Base-by-base conservation (phyloP, 2,329 filamentous ascomycete genomes). In the Talaromyces sp. region DNA sequence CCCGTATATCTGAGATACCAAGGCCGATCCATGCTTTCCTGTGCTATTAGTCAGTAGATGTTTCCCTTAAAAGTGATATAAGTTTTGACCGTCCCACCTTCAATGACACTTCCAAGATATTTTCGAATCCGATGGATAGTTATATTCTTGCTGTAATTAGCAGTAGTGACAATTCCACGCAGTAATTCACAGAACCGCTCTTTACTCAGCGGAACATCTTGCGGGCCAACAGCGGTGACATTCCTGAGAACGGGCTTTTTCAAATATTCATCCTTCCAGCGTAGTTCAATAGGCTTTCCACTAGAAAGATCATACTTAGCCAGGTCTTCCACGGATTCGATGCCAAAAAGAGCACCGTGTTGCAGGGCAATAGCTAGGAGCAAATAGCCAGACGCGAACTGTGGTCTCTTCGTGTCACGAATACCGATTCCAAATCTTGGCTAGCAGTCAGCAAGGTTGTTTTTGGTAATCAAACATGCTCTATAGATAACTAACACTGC, bases 1-100 rank as follows among this genome's bases (percentile, higher is more conserved):
- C 36, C 49, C 22, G 32, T 62, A 63, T 27, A 63, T 63, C 22
- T 62, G 35, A 16, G 58, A 63, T 54, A 63, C 57, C 14, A 52
- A 47, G 42, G 55, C 54, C 51, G 61, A 63, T 22, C 53, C 39
- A 56, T 63, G 42, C 24, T 53, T 61, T 47, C 48, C 58, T 63
- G 22, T 57, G 14, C 20, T 14, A 29, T 14, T 10, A 42, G 41
- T 60, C 20, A 57, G 47, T 13, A 52, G 43, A 51, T 35, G 4
- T 47, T 22, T 40, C 37, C 29, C 50, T 48, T 24, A 19, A 33
- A 37, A 1, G 2, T 17, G 4, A 3, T 10, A 27, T 36, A n/a
- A 24, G 4, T 7, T 29, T 22, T 24, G 30, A 24, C 19, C 22
- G 16, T 10, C 48, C 27, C 33, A 58, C 56, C 48, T 56, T 58